These are phyloP conservation scores for Dioscorea dumetorum DNA, from an alignment of 106 monocot genomes.

Conservation along the genomic window DNA sequence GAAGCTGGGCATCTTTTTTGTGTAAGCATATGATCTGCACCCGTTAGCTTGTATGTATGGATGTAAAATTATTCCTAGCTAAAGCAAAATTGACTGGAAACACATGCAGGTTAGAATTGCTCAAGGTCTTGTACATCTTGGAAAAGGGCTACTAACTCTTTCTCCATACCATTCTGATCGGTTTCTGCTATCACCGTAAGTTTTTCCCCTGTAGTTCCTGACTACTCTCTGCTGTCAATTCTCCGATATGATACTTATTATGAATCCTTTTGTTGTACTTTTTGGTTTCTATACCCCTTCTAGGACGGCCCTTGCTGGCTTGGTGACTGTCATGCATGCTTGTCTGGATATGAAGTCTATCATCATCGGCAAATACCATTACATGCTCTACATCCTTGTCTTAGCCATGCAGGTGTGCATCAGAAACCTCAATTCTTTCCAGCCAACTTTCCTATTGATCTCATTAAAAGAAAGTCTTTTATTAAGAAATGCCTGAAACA, in stretches of 20 bases:
- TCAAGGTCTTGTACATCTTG: conserved; percentile 93
- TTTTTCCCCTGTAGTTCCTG: no score
- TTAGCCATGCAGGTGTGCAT: conserved; percentile 84
- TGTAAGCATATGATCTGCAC: conserved; percentile 30
- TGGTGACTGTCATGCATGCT: conserved; percentile 71
- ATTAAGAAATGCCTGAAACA: background rate
- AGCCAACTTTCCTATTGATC: background rate
- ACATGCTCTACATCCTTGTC: conserved; percentile 82
- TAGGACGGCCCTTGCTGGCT: conserved; percentile 84
- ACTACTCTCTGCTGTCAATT: background rate
- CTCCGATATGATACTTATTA: no score
- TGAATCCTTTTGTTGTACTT: background rate
- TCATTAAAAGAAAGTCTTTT: background rate
- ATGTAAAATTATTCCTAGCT: no score
- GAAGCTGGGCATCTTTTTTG: conserved; percentile 97
- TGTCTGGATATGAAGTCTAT: conserved; percentile 89
- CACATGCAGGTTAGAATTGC: conserved; percentile 82
- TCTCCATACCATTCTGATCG: conserved; percentile 95
- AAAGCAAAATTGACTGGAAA: background rate
- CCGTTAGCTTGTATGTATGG: background rate
- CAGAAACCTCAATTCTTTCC: background rate
- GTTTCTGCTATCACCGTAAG: conserved; percentile 88
- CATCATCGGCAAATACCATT: conserved; percentile 90
- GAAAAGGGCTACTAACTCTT: conserved; percentile 93
- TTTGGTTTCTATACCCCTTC: background rate